A percentile compares a stretch with the other conserved stretches of the same genome.
These are phyloP conservation scores for Hibiscus syriacus DNA, from an alignment of 345 rosid genomes.

Conservation along the genomic window DNA sequence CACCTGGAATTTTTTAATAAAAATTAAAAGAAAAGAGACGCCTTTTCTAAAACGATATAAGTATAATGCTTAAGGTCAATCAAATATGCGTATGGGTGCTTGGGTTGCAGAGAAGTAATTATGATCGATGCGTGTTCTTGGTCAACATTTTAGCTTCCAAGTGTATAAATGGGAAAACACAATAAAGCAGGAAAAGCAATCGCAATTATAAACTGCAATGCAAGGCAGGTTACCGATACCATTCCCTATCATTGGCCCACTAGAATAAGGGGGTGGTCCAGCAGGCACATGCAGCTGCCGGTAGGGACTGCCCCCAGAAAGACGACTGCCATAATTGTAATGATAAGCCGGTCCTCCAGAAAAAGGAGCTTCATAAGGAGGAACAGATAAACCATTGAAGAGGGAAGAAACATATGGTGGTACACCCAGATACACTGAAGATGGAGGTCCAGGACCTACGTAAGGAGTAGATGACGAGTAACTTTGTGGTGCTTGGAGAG, in stretches of 20 bases:
- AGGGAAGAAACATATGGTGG: too few relatives aligned
- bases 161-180: too few relatives aligned
- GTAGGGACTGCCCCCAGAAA: too few relatives aligned
- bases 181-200: not conserved
- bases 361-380: too few relatives aligned
- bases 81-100: not conserved
- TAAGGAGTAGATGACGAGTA: too few relatives aligned
- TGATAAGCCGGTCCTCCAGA: too few relatives aligned
- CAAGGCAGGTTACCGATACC: slow-evolving; percentile 29
- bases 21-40: not conserved
- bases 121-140: not conserved
- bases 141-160: too few relatives aligned
- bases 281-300: slow-evolving; percentile 61
- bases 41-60: not conserved
- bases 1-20: slow-evolving; percentile 56
- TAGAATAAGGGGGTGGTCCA: slow-evolving; percentile 76
- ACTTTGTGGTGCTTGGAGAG: too few relatives aligned
- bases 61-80: not conserved
- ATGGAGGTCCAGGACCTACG: too few relatives aligned
- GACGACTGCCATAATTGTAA: too few relatives aligned
- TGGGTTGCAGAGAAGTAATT: not conserved
- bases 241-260: slow-evolving; percentile 87
- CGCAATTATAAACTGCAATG: not conserved
- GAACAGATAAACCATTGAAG: too few relatives aligned
- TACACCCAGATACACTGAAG: too few relatives aligned